Percentiles rank a stretch among this genome's conserved stretches.
These are phyloP conservation scores for Ocimum tenuiflorum DNA, from an alignment of 257 asterid species.

Conservation along the genomic window DNA sequence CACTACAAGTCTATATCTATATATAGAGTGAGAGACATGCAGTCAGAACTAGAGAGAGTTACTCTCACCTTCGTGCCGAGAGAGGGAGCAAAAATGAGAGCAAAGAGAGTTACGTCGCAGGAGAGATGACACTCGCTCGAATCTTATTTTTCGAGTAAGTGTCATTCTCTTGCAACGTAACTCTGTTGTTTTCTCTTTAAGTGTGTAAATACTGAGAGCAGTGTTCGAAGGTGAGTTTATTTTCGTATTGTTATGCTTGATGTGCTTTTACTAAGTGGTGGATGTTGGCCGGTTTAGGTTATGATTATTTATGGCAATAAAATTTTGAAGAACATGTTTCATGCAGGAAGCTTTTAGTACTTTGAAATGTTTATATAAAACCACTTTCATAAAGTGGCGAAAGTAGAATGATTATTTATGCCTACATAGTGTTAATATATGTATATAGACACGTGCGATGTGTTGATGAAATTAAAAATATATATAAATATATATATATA, in stretches of 20 bases:
- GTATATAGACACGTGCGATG: no score
- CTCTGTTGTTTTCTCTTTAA: not conserved
- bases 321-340: not conserved
- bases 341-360: not conserved
- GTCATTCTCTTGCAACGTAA: conserved; percentile 1
- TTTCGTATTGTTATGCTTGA: no score
- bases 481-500: no score
- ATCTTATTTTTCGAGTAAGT: not conserved
- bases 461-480: not conserved
- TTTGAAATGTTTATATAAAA: no score
- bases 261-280: no score
- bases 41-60: no score
- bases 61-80: no score
- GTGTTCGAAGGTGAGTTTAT: not conserved
- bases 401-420: not conserved
- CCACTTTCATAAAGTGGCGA: not conserved
- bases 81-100: no score
- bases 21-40: no score
- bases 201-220: not conserved
- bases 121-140: conserved; percentile 35
- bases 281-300: not conserved
- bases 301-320: not conserved
- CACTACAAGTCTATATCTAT: no score
- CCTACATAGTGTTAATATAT: no score
- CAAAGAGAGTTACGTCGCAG: conserved; percentile 26